phyloP scores from a whole-genome alignment of 78 protist species.

The Capsaspora owczarzaki region DNA sequence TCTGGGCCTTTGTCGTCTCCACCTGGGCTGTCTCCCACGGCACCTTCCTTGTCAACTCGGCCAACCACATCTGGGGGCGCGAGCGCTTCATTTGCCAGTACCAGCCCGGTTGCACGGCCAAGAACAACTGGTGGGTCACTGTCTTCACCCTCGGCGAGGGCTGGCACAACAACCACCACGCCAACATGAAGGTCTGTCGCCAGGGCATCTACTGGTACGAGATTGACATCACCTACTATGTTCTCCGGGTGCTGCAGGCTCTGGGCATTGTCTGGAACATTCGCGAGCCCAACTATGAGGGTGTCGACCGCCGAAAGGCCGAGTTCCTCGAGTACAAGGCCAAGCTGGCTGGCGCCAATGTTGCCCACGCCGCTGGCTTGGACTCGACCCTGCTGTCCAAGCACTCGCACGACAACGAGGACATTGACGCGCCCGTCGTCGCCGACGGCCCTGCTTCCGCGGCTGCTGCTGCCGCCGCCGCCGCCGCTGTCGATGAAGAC shows the following conservation, averaged over 20 bases:
- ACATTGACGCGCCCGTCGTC: no score
- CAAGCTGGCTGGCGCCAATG: no score
- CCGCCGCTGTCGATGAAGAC: no score
- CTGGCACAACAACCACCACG: constrained; percentile 9
- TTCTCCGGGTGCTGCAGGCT: background rate
- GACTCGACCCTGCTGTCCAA: no score
- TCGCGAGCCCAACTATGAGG: background rate
- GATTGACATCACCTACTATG: background rate
- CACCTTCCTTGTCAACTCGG: background rate
- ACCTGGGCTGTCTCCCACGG: background rate
- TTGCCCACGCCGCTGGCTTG: no score
- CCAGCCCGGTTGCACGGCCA: background rate
- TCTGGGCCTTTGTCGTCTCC: background rate
- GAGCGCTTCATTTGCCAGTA: no score
- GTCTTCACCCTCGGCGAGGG: constrained; percentile 2
- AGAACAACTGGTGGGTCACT: background rate
- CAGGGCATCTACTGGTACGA: background rate
- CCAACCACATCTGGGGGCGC: background rate
- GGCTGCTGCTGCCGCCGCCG: no score
- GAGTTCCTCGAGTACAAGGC: no score
- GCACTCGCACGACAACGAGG: no score
- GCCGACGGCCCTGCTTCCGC: no score
- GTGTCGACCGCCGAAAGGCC: no score
- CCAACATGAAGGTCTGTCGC: background rate
- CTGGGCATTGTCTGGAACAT: background rate